Evolutionary conservation across 805 yeast species (phyloP).

Genomic region (Suhomyces sp.): DNA sequence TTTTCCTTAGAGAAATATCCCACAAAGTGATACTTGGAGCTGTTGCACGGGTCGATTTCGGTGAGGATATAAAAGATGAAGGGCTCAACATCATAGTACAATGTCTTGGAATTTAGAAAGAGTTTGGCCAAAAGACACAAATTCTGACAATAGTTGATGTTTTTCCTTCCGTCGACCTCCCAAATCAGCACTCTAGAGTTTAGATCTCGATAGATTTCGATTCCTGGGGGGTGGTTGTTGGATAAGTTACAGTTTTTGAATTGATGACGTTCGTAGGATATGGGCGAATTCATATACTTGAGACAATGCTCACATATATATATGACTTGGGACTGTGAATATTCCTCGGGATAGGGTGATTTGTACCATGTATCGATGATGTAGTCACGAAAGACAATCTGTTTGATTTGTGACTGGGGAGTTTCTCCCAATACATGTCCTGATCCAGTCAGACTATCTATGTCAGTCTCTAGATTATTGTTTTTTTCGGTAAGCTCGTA

Average conservation of each 20-base stretch:
- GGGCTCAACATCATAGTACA: conserved; percentile 94
- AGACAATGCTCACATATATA: conserved; percentile 84
- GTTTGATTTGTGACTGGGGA: conserved; percentile 43
- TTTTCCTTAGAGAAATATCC: conserved; percentile 94
- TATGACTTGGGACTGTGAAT: conserved; percentile 56
- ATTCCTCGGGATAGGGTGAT: conserved; percentile 90
- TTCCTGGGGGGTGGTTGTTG: conserved; percentile 61
- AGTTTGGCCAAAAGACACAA: conserved; percentile 85
- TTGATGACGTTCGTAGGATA: conserved; percentile 64
- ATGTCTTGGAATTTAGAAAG: conserved; percentile 85
- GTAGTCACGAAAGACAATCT: conserved; percentile 65
- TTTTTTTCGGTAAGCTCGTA: conserved; percentile 9
- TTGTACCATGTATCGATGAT: conserved; percentile 90
- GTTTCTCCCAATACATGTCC: not conserved
- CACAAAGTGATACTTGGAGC: conserved; percentile 64
- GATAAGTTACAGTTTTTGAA: conserved; percentile 61
- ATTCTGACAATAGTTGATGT: conserved; percentile 81
- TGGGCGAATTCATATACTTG: conserved; percentile 71
- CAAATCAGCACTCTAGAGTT: conserved; percentile 31
- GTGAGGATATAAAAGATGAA: conserved; percentile 85
- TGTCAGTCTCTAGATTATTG: conserved; percentile 17
- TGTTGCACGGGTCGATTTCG: conserved; percentile 50
- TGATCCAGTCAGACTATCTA: not conserved
- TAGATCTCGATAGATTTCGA: conserved; percentile 40
- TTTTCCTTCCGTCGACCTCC: conserved; percentile 77